Conservation (phyloP, 208 protist genomes). For the Acanthamoeba divionensis region DNA sequence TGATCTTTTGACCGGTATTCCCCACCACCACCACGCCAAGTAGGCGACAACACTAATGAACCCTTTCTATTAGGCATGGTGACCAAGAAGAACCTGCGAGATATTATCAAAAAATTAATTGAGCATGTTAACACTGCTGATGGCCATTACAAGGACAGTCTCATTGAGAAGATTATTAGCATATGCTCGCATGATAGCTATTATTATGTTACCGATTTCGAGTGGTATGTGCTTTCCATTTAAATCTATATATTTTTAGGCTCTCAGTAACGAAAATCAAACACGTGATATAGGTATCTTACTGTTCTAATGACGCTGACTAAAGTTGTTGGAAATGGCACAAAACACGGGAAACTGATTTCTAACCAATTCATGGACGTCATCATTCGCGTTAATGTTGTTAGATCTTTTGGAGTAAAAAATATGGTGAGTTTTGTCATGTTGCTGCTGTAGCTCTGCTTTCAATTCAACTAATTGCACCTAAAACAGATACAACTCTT, state of each 20-base stretch:
- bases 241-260: too few species aligned
- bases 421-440: slow-evolving; percentile 64
- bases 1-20: slow-evolving; percentile 76
- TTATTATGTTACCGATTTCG: slow-evolving; percentile 87
- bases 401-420: slow-evolving; percentile 83
- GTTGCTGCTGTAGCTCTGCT: background rate
- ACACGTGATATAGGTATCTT: too few species aligned
- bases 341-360: slow-evolving; percentile 74
- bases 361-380: slow-evolving; percentile 91
- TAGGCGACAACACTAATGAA: too few species aligned
- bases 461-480: background rate
- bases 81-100: slow-evolving; percentile 87
- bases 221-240: too few species aligned
- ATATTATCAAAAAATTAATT: slow-evolving; percentile 78
- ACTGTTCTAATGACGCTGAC: slow-evolving; percentile 88
- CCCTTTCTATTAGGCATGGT: slow-evolving; percentile 89
- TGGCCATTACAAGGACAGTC: slow-evolving; percentile 85
- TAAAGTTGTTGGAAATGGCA: slow-evolving; percentile 64
- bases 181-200: slow-evolving; percentile 71
- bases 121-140: slow-evolving; percentile 57
- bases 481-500: slow-evolving; percentile 32
- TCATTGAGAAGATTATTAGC: slow-evolving; percentile 81
- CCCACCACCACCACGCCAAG: too few species aligned
- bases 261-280: too few species aligned
- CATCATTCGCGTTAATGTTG: slow-evolving; percentile 89